phyloP scores from a whole-genome alignment of 148 eudicot species.

The Pouteria glomerata region DNA sequence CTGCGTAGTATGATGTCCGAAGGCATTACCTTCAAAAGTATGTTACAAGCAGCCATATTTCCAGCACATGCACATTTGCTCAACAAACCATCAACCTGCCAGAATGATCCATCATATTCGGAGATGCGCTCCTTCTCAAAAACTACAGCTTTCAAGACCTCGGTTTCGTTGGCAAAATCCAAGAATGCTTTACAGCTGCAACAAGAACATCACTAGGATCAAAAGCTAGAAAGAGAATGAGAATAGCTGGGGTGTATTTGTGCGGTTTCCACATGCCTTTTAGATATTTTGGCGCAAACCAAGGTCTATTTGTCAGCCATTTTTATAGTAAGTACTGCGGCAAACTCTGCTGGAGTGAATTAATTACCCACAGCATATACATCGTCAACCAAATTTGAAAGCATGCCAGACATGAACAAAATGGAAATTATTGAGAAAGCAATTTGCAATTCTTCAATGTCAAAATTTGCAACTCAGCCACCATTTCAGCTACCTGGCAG shows the following conservation, averaged over 20 bases:
- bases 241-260: not conserved
- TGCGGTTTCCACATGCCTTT: not conserved
- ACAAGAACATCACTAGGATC: not conserved
- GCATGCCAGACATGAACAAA: not conserved
- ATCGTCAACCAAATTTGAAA: not conserved
- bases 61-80: slow-evolving; percentile 8
- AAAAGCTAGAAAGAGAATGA: not conserved
- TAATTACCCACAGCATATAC: not conserved
- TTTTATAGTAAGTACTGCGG: not conserved
- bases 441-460: no score
- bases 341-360: not conserved
- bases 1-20: not conserved
- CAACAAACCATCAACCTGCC: slow-evolving; percentile 11
- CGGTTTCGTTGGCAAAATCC: slow-evolving; percentile 1
- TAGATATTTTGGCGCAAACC: not conserved
- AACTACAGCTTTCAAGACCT: slow-evolving; percentile 9
- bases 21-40: slow-evolving; percentile 8
- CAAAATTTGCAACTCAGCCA: no score
- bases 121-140: not conserved
- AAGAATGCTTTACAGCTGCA: slow-evolving; percentile 11
- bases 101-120: not conserved
- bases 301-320: not conserved
- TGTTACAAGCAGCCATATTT: slow-evolving; percentile 1
- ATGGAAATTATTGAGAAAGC: not conserved
- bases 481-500: not conserved